phyloP scores from a whole-genome alignment of 495 filamentous ascomycete genomes.

The Massariosphaeria phaeospora region DNA sequence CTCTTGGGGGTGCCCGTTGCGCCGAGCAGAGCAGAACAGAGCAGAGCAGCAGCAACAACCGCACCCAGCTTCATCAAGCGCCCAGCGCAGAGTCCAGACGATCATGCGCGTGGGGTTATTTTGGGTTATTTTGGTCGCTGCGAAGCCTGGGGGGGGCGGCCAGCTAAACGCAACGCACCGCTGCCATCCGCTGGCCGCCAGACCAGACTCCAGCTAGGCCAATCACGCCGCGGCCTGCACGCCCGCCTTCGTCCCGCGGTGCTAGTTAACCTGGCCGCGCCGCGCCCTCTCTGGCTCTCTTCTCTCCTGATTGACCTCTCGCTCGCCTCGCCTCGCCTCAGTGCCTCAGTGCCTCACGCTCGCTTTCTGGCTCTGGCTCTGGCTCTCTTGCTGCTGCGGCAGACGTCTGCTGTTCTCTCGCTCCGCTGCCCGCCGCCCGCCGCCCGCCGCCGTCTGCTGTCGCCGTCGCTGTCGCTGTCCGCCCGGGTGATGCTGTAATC shows the following conservation, averaged over 20 bases:
- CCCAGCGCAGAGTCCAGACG: conserved; percentile 9
- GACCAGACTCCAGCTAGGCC: too few relatives aligned
- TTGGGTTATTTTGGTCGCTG: too few relatives aligned
- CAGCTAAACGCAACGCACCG: too few relatives aligned
- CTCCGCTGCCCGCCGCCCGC: background rate
- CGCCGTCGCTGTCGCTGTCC: too few relatives aligned
- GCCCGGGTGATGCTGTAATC: background rate
- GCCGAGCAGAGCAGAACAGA: conserved; percentile 5
- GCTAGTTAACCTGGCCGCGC: background rate
- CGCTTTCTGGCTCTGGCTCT: conserved; percentile 1
- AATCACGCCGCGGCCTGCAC: conserved; percentile 1
- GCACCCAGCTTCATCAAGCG: background rate
- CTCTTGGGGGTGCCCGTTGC: background rate
- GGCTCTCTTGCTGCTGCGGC: background rate
- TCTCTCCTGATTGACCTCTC: background rate
- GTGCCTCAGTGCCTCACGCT: too few relatives aligned
- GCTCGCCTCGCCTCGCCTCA: conserved; percentile 10
- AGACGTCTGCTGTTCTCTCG: background rate
- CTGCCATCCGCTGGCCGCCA: too few relatives aligned
- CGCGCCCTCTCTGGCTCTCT: conserved; percentile 6
- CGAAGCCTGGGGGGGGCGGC: too few relatives aligned
- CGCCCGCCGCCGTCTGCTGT: background rate
- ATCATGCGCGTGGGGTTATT: conserved; percentile 32
- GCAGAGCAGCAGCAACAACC: background rate
- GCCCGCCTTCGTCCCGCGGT: conserved; percentile 5